Evolutionary conservation across 257 asterid genomes (phyloP), one percentile per base, ranked within the genome.

Genomic region (Primulina huaijiensis): DNA sequence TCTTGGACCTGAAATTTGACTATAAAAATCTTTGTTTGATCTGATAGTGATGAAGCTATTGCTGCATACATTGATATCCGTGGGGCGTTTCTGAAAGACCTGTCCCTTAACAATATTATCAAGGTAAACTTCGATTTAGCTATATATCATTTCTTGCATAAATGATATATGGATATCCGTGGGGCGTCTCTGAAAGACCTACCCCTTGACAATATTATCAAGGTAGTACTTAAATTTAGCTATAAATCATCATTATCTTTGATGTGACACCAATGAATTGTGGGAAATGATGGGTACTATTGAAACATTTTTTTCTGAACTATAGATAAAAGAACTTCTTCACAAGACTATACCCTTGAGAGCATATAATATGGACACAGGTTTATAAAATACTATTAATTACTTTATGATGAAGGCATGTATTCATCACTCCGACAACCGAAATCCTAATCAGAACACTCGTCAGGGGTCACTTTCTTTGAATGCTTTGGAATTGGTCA

Each of bases 31-130:
- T 38, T 69, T 72, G 62, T 56, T 35, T 74, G 67, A 62, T 74
- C 50, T 64, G 60, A 46, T 82, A 92, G 97, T 76, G 98, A 92
- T 79, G 96, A 87, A 88, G 98, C 93, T 75, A 77, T 92, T 81
- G 97, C 97, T 70, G 98, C 98, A 71, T 92, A 83, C 71, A 84
- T 92, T 65, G 96, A 92, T 81, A 84, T 85, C 66, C 69, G 86
- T 72, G 98, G 97, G 74, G 82, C 82, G 68, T 72, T 75, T 64
- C 71, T 90, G 77, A 88, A 77, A 70, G 90, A 85, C 78, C 79
- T 92, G 66, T 82, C 89, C 1, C 96, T 92, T 69, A 90, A 90
- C 80, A 78, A 75, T 68, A 31, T 90, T 62, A 79, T 17, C 69
- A 80, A 80, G 96, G 97, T 92, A 86, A 58, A 33, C 72, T 62